Conservation (phyloP, 2,329 filamentous ascomycete genomes). For the Chaetomium globosum region DNA sequence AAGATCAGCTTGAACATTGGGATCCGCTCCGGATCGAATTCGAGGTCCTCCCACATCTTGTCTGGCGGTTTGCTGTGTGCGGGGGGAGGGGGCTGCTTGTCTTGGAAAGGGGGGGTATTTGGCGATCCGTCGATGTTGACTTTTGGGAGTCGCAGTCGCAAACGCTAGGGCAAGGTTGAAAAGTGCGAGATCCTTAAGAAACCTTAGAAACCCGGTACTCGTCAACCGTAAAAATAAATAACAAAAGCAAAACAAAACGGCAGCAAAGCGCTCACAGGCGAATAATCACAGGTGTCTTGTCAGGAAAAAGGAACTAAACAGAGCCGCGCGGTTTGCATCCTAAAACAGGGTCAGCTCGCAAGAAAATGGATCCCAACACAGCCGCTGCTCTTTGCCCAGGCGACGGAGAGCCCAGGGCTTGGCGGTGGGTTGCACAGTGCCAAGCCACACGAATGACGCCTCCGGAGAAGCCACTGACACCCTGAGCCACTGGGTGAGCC, state of each 20-base stretch:
- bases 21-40: constrained; percentile 58
- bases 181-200: background rate
- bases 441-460: constrained; percentile 31
- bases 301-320: constrained; percentile 8
- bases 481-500: background rate
- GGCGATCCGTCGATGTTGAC: constrained; percentile 14
- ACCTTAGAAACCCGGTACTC: background rate
- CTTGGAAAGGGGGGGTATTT: background rate
- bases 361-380: constrained; percentile 30
- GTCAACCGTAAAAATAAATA: background rate
- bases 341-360: constrained; percentile 23
- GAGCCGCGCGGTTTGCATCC: constrained; percentile 13
- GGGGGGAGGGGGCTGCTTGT: constrained; percentile 3
- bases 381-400: constrained; percentile 29
- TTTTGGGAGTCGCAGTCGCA: background rate
- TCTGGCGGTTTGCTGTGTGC: constrained; percentile 1
- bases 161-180: background rate
- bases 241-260: background rate
- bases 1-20: constrained; percentile 60
- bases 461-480: background rate
- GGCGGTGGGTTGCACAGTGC: constrained; percentile 22
- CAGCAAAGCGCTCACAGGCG: background rate
- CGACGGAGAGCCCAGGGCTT: constrained; percentile 24
- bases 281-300: background rate
- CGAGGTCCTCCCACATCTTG: constrained; percentile 52